Percentiles rank a stretch among this genome's conserved stretches.
Conservation (phyloP, 352 stramenopile genomes). For the Aphanomyces euteiches region DNA sequence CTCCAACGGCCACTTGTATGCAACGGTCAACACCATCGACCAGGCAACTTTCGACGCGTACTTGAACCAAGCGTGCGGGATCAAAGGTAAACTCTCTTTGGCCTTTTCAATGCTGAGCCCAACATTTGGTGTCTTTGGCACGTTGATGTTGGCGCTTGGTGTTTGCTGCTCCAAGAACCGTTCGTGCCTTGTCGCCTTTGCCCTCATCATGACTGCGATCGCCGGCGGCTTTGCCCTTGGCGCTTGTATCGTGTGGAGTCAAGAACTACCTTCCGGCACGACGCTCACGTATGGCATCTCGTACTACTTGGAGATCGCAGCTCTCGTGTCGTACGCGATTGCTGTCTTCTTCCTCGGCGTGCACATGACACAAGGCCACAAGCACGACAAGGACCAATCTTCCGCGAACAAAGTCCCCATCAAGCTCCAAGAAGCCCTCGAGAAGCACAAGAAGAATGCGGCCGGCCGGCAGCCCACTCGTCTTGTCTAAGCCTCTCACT, state of each 20-base stretch:
- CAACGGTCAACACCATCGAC: slow-evolving; percentile 11
- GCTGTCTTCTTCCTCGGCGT: slow-evolving; percentile 20
- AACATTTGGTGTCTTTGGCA: slow-evolving; percentile 18
- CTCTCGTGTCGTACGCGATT: slow-evolving; percentile 14
- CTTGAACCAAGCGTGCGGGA: slow-evolving; percentile 16
- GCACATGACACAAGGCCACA: slow-evolving; percentile 24
- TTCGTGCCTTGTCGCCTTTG: slow-evolving; percentile 20
- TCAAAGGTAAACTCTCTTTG: slow-evolving; percentile 23
- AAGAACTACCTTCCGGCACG: slow-evolving; percentile 8
- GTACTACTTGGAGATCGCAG: slow-evolving; percentile 29
- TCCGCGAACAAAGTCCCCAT: neutral
- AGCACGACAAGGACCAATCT: neutral
- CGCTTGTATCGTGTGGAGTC: slow-evolving; percentile 23
- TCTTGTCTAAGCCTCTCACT: slow-evolving; percentile 9
- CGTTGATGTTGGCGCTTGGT: slow-evolving; percentile 1
- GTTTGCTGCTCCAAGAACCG: slow-evolving; percentile 24
- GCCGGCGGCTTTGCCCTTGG: neutral
- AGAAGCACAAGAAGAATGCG: slow-evolving; percentile 25
- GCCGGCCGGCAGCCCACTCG: slow-evolving; percentile 12
- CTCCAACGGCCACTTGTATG: neutral
- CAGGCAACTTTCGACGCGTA: slow-evolving; percentile 14
- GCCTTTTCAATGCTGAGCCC: slow-evolving; percentile 29
- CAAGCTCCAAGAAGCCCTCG: slow-evolving; percentile 18
- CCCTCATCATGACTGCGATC: slow-evolving; percentile 4
- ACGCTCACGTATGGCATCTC: slow-evolving; percentile 6